These are phyloP conservation scores for Arthrobotrys pseudoclavata DNA, from an alignment of 2,329 filamentous ascomycete genomes.

Conservation along the genomic window DNA sequence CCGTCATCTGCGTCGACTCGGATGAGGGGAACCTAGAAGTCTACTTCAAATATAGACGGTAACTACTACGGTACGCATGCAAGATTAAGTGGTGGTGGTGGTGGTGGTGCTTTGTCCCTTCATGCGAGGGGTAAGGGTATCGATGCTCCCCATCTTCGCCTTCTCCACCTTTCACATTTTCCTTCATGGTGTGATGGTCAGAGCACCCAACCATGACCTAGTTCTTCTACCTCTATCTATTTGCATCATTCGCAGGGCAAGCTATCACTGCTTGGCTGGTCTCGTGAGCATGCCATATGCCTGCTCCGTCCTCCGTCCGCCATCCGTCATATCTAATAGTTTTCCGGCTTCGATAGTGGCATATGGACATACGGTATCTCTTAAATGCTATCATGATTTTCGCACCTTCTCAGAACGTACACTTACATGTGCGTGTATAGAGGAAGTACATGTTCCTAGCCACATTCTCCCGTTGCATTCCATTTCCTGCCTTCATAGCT, in stretches of 20 bases:
- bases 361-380: background rate
- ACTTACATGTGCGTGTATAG: background rate
- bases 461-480: constrained; percentile 22
- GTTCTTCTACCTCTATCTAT: constrained; percentile 1
- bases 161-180: constrained; percentile 19
- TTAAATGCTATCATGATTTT: background rate
- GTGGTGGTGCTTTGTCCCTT: constrained; percentile 16
- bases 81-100: constrained; percentile 30
- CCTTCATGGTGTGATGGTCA: constrained; percentile 39
- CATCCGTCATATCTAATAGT: background rate
- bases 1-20: constrained; percentile 22
- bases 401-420: constrained; percentile 15
- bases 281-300: constrained; percentile 29
- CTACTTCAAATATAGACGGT: constrained; percentile 13
- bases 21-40: constrained; percentile 35
- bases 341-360: constrained; percentile 1
- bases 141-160: constrained; percentile 32
- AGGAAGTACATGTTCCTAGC: background rate
- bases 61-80: constrained; percentile 1
- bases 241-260: constrained; percentile 20
- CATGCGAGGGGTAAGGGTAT: constrained; percentile 50
- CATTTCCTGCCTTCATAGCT: background rate
- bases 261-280: constrained; percentile 21
- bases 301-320: background rate
- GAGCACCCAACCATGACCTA: constrained; percentile 11